These are phyloP conservation scores for Apostasia shenzhenica DNA, from an alignment of 106 monocot species.

Conservation along the genomic window DNA sequence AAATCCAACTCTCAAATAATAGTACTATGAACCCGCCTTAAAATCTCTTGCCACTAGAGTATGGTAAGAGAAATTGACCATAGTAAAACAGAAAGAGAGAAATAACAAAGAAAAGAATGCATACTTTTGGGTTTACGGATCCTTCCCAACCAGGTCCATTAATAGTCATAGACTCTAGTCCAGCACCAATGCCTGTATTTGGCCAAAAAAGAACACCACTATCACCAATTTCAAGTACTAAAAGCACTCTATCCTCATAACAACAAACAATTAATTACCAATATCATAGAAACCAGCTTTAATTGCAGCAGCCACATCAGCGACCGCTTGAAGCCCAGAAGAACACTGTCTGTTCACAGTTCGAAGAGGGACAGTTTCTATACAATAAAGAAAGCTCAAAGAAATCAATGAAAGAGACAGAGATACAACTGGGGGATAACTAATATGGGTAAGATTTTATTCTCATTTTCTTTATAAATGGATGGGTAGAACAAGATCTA, in stretches of 20 bases:
- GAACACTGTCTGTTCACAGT: constrained; percentile 97
- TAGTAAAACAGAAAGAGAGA: background rate
- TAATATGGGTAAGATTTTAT: background rate
- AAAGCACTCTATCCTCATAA: background rate
- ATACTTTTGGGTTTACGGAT: constrained; percentile 81
- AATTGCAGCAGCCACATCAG: constrained; percentile 93
- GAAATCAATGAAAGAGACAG: background rate
- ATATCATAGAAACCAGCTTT: constrained; percentile 98
- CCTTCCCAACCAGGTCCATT: constrained; percentile 79
- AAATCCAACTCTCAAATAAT: background rate
- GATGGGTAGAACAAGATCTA: background rate
- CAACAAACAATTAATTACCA: constrained; percentile 29
- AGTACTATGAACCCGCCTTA: background rate
- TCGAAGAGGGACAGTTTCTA: constrained; percentile 88
- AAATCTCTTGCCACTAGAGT: no score
- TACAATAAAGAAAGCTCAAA: background rate
- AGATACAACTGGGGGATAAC: background rate
- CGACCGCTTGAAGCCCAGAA: constrained; percentile 95
- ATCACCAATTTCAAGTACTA: constrained; percentile 2
- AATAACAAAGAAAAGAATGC: background rate
- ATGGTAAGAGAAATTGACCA: background rate
- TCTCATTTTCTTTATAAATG: background rate
- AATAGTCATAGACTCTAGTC: constrained; percentile 76
- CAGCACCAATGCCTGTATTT: constrained; percentile 82
- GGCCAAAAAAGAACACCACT: background rate